These are phyloP conservation scores for Closterium sp. DNA, from an alignment of 139 green algal species.

Conservation along the genomic window DNA sequence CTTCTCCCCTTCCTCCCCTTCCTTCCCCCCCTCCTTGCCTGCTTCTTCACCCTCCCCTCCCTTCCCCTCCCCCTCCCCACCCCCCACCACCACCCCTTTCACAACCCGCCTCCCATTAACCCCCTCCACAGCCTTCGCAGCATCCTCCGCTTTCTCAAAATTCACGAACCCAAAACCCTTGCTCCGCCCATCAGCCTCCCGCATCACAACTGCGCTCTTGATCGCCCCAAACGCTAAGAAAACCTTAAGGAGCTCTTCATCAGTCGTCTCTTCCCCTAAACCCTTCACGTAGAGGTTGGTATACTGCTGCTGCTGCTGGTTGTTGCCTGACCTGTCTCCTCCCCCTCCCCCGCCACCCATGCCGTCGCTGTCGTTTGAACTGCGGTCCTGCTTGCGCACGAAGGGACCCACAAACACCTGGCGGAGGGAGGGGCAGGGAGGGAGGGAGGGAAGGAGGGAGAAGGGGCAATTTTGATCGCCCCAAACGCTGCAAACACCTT, in stretches of 20 bases:
- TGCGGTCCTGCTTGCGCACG: conserved; percentile 46
- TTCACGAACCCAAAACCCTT: conserved; percentile 67
- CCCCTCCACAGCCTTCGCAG: conserved; percentile 25
- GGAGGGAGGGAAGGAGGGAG: conserved; percentile 38
- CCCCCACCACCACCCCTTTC: conserved; percentile 51
- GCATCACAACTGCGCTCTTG: conserved; percentile 51
- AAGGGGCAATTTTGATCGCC: too few relatives aligned
- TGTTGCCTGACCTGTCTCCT: background rate
- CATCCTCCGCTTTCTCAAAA: conserved; percentile 59
- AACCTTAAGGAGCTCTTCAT: conserved; percentile 52
- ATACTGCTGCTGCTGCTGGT: conserved; percentile 28
- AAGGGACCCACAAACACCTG: conserved; percentile 56
- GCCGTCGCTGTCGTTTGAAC: background rate
- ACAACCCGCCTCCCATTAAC: conserved; percentile 53
- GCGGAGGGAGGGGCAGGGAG: conserved; percentile 28
- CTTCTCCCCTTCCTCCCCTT: background rate
- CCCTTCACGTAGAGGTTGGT: conserved; percentile 67
- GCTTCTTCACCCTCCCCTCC: conserved; percentile 49
- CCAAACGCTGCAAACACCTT: too few relatives aligned
- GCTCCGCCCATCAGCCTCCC: conserved; percentile 55
- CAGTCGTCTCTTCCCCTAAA: conserved; percentile 46
- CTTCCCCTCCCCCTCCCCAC: conserved; percentile 5
- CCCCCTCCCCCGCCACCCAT: background rate
- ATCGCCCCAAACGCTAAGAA: conserved; percentile 53
- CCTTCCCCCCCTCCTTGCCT: conserved; percentile 55